Base-by-base conservation (phyloP, 2,329 filamentous ascomycete species). In the Alternaria brassicae region DNA sequence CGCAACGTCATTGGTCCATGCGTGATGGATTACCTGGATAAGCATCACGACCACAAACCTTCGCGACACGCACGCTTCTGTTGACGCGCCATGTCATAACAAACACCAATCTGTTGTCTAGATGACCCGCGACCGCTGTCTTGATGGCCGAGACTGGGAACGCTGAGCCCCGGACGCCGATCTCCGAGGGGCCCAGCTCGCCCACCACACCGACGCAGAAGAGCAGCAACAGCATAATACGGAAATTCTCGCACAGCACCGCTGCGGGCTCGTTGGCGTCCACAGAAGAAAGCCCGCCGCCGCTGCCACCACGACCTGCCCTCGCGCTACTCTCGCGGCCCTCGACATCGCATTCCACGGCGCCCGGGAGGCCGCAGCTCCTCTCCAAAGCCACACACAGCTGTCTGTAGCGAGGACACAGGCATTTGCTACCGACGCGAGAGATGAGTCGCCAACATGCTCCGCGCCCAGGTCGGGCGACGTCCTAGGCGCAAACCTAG, bases 341-440 rank as follows among this genome's bases (percentile, higher is more conserved):
- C 13, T 79, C 61, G 75, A 84, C 61, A 9, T 79, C 44, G 67
- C 78, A 78, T 63, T 78, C 77, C 36, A 68, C 72, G 82, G 54
- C 83, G 81, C 70, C 73, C 3, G 53, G 70, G 6, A 66, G 75
- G 50, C 81, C 81, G 23, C 76, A 79, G 56, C 69, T 84, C 17
- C 76, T 80, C 25, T 88, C 90, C 2, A 88, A 87, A 59, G 88
- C 94, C 47, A 97, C 93, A 97, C 93, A 1, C 93, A 93, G 9
- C 73, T 98, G 13, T 94, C 92, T 0, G 85, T 92, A 15, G 85
- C 93, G 62, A 93, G 94, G 66, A 91, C 90, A 0, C 83, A 93
- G 49, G 88, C 88, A 1, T 89, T 91, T 63, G 88, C 87, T 10
- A 91, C 92, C 23, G 68, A 74, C 49, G 59, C 62, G 39, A 58